Conservation (phyloP, 371 early-diverging fungal species). For the Circinella minor region DNA sequence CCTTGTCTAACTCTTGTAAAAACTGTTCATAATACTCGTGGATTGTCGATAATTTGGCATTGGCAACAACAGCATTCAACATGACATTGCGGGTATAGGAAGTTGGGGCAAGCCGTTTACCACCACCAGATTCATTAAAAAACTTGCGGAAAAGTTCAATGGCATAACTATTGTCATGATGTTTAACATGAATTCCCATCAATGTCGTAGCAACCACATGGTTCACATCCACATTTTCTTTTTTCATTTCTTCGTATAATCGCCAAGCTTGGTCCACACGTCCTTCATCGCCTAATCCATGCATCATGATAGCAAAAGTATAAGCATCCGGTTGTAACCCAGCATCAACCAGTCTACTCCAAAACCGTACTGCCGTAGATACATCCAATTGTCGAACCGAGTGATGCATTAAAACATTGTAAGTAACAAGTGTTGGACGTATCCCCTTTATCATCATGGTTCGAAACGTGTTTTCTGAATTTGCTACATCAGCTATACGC, state of each 20-base stretch:
- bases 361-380: constrained; percentile 45
- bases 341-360: constrained; percentile 40
- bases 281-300: constrained; percentile 40
- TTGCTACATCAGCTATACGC: constrained; percentile 39
- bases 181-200: constrained; percentile 54
- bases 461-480: constrained; percentile 39
- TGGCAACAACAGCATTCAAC: constrained; percentile 41
- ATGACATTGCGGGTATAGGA: constrained; percentile 43
- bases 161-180: constrained; percentile 44
- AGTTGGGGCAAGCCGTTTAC: constrained; percentile 16
- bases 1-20: constrained; percentile 9
- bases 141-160: constrained; percentile 40
- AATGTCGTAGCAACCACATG: constrained; percentile 42
- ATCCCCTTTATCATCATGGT: constrained; percentile 39
- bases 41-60: constrained; percentile 29
- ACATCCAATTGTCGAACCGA: constrained; percentile 43
- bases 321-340: constrained; percentile 49
- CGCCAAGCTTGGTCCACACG: constrained; percentile 53
- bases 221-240: constrained; percentile 31
- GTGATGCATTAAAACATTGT: constrained; percentile 53
- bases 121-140: constrained; percentile 16
- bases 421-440: constrained; percentile 46
- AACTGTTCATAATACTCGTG: constrained; percentile 38
- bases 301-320: constrained; percentile 52
- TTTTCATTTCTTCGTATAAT: constrained; percentile 38